phyloP scores from a whole-genome alignment of 768 basidiomycete species.

The Punctularia strigosozonata region DNA sequence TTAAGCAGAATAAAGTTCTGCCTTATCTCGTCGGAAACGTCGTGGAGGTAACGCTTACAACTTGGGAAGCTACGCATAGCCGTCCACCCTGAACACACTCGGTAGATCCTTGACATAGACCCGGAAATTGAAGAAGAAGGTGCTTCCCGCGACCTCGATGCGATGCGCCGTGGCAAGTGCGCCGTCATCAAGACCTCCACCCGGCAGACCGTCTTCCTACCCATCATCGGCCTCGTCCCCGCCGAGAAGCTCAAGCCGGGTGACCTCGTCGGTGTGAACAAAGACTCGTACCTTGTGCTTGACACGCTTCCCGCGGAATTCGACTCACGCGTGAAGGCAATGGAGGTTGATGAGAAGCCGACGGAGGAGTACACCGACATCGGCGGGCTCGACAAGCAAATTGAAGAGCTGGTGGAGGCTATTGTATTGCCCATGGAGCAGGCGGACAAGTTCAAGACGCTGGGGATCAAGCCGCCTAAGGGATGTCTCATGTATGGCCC shows the following conservation, averaged over 20 bases:
- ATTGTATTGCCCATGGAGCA: slow-evolving; percentile 99
- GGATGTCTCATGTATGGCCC: slow-evolving; percentile 99
- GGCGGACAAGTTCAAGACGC: slow-evolving; percentile 93
- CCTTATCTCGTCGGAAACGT: slow-evolving; percentile 98
- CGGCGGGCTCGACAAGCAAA: slow-evolving; percentile 98
- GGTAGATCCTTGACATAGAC: slow-evolving; percentile 86
- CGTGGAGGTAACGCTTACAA: slow-evolving; percentile 89
- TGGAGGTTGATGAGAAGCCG: slow-evolving; percentile 98
- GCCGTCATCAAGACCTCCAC: slow-evolving; percentile 99
- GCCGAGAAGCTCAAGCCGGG: slow-evolving; percentile 81
- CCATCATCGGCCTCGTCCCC: slow-evolving; percentile 94
- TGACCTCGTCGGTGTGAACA: slow-evolving; percentile 97
- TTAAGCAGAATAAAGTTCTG: slow-evolving; percentile 98
- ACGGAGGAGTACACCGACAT: slow-evolving; percentile 97
- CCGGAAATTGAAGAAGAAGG: slow-evolving; percentile 91
- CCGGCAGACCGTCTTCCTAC: slow-evolving; percentile 96
- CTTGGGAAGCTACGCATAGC: neutral
- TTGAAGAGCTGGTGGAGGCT: slow-evolving; percentile 95
- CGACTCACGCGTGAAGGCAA: slow-evolving; percentile 96
- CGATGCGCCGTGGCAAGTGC: slow-evolving; percentile 95
- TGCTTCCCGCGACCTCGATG: slow-evolving; percentile 89
- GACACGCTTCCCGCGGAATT: slow-evolving; percentile 96
- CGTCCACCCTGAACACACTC: neutral
- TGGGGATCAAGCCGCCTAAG: slow-evolving; percentile 97
- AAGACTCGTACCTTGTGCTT: slow-evolving; percentile 95